These are phyloP conservation scores for Dictyostelium capitatum DNA, from an alignment of 78 protist species.

Conservation along the genomic window DNA sequence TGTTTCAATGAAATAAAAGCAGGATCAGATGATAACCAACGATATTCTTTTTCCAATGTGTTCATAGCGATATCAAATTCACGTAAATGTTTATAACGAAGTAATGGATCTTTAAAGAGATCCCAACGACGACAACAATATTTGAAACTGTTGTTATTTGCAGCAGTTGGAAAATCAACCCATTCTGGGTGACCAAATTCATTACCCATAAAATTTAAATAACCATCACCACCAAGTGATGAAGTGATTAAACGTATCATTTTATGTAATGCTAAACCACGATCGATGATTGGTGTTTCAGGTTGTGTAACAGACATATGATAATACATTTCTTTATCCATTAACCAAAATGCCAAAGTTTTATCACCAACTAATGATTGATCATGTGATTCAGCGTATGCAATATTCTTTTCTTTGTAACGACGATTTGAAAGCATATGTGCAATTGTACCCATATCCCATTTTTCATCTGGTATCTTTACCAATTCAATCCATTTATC, in stretches of 20 bases:
- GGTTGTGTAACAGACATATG: slow-evolving; percentile 63
- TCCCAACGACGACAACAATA: slow-evolving; percentile 94
- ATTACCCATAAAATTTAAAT: slow-evolving; percentile 97
- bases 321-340: slow-evolving; percentile 96
- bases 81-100: slow-evolving; percentile 78
- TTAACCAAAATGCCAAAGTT: slow-evolving; percentile 98
- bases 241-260: slow-evolving; percentile 91
- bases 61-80: slow-evolving; percentile 83
- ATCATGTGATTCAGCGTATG: slow-evolving; percentile 96
- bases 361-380: slow-evolving; percentile 98
- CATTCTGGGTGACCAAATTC: slow-evolving; percentile 99
- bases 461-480: slow-evolving; percentile 94
- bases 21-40: slow-evolving; percentile 56
- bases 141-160: slow-evolving; percentile 91
- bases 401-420: slow-evolving; percentile 89
- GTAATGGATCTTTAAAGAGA: slow-evolving; percentile 75
- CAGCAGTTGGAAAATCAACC: slow-evolving; percentile 98
- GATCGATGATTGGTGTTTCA: slow-evolving; percentile 79
- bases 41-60: slow-evolving; percentile 60
- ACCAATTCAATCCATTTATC: slow-evolving; percentile 97
- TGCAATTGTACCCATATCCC: slow-evolving; percentile 92
- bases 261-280: slow-evolving; percentile 97
- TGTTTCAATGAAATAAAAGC: slow-evolving; percentile 86
- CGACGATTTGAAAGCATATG: slow-evolving; percentile 91
- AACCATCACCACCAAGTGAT: slow-evolving; percentile 96